phyloP scores from a whole-genome alignment of 306 rosid species.

The Vigna reflexopilosa region DNA sequence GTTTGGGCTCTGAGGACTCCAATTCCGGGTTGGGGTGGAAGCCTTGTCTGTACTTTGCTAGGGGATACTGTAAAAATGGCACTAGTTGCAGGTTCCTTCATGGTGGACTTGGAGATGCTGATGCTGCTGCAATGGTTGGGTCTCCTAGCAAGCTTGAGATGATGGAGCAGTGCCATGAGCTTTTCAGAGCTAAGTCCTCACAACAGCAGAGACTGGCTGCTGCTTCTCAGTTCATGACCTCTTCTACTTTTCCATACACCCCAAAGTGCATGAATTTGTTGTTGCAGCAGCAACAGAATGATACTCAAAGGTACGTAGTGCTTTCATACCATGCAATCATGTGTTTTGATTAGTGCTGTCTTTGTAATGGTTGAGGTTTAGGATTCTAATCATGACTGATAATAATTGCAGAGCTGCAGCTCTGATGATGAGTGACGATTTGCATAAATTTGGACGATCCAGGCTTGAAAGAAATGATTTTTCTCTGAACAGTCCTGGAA shows the following conservation, averaged over 20 bases:
- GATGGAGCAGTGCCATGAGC: constrained; percentile 86
- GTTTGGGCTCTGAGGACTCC: constrained; percentile 75
- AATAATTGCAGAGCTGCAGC: constrained; percentile 64
- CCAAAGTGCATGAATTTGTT: constrained; percentile 79
- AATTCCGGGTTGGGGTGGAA: constrained; percentile 93
- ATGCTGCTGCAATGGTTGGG: constrained; percentile 58
- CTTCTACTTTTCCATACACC: constrained; percentile 76
- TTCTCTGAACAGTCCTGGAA: constrained; percentile 65
- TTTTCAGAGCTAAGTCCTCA: constrained; percentile 80
- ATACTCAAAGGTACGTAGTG: constrained; percentile 67
- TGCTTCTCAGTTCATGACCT: constrained; percentile 88
- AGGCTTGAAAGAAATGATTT: constrained; percentile 79
- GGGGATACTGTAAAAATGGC: constrained; percentile 97
- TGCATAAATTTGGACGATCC: constrained; percentile 76
- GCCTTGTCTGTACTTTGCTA: constrained; percentile 92
- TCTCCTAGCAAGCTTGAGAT: constrained; percentile 82
- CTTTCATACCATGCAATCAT: neutral
- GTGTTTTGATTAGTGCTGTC: neutral
- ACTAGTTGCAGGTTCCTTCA: constrained; percentile 90
- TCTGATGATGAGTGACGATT: constrained; percentile 84
- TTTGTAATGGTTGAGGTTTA: neutral
- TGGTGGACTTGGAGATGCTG: constrained; percentile 58
- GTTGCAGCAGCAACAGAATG: constrained; percentile 78
- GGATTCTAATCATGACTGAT: constrained; percentile 11
- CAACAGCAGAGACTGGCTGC: constrained; percentile 87